phyloP scores from a whole-genome alignment of 192 early-diverging fungal species.

The Spinellus fusiger region DNA sequence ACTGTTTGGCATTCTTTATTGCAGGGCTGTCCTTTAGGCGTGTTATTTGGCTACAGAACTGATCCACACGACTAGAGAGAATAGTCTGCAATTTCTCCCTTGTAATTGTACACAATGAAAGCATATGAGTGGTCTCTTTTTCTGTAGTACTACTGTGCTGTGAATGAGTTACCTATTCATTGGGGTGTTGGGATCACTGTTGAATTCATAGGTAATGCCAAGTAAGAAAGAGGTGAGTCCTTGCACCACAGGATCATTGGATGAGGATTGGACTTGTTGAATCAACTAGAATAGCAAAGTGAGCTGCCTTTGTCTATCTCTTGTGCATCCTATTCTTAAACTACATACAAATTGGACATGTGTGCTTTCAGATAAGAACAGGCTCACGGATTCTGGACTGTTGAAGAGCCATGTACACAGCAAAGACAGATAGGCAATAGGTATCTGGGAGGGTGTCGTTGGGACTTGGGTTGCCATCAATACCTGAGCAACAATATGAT shows the following conservation, averaged over 20 bases:
- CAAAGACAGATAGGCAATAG: conserved; percentile 74
- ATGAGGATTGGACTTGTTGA: conserved; percentile 85
- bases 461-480: conserved; percentile 60
- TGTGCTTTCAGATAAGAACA: conserved; percentile 82
- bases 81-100: conserved; percentile 77
- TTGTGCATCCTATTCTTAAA: neutral
- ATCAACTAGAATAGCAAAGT: conserved; percentile 58
- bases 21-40: conserved; percentile 79
- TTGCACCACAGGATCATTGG: conserved; percentile 81
- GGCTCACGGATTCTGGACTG: conserved; percentile 69
- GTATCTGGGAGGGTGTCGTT: conserved; percentile 57
- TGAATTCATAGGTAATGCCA: conserved; percentile 84
- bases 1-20: conserved; percentile 69
- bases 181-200: conserved; percentile 70
- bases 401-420: conserved; percentile 83
- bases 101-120: neutral
- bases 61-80: conserved; percentile 82
- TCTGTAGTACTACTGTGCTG: too few relatives aligned
- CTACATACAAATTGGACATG: conserved; percentile 83
- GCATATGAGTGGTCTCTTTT: neutral
- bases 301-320: neutral
- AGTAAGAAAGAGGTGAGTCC: conserved; percentile 85
- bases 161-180: conserved; percentile 50
- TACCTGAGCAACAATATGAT: conserved; percentile 76
- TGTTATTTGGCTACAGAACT: conserved; percentile 76